phyloP scores from a whole-genome alignment of 1,284 basidiomycete species.

The Fomes fomentarius region DNA sequence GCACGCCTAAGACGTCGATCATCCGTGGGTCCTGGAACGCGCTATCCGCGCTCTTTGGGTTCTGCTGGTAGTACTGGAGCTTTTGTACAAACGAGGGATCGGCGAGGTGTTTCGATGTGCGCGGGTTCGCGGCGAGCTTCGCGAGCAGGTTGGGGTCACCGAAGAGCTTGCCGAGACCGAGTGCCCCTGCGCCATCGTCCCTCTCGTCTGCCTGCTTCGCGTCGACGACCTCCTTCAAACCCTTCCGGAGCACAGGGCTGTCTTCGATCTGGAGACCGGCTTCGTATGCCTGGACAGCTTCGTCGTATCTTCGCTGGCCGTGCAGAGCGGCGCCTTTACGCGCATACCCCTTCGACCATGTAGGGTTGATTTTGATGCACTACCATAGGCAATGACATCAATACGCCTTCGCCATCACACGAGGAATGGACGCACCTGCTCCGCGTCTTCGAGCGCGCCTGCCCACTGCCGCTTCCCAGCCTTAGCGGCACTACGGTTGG shows the following conservation, averaged over 20 bases:
- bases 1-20: constrained; percentile 91
- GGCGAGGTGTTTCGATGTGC: constrained; percentile 81
- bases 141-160: constrained; percentile 81
- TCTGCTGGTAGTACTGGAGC: constrained; percentile 65
- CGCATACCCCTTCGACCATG: constrained; percentile 91
- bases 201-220: constrained; percentile 59
- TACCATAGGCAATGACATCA: constrained; percentile 28
- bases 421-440: constrained; percentile 62
- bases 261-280: constrained; percentile 82
- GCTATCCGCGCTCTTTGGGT: constrained; percentile 59
- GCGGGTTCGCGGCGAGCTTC: constrained; percentile 87
- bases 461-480: constrained; percentile 82
- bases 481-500: constrained; percentile 91
- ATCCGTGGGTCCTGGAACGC: constrained; percentile 81
- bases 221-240: constrained; percentile 84
- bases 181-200: constrained; percentile 46
- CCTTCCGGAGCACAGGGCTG: constrained; percentile 83
- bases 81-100: constrained; percentile 84
- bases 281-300: constrained; percentile 85
- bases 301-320: constrained; percentile 78
- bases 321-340: constrained; percentile 96
- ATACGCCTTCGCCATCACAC: not conserved
- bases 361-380: constrained; percentile 80
- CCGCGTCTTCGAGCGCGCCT: constrained; percentile 87
- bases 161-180: constrained; percentile 82